A percentile compares a stretch with the other conserved stretches of the same genome.
phyloP scores from a whole-genome alignment of 1,284 basidiomycete species.

The Lentinula novae-zelandiae region DNA sequence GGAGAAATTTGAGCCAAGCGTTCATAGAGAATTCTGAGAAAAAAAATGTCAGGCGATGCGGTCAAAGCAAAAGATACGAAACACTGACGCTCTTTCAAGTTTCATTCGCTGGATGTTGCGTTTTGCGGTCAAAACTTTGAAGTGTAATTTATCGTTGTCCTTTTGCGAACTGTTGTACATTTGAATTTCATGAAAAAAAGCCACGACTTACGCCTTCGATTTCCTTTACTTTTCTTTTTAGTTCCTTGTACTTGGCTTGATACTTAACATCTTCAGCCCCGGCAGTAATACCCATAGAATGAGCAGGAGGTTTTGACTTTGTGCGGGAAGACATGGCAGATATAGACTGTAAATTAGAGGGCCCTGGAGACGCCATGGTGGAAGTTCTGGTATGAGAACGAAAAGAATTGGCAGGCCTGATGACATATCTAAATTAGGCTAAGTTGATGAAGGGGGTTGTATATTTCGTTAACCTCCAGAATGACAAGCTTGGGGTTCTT shows the following conservation, averaged over 20 bases:
- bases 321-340: constrained; percentile 35
- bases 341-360: constrained; percentile 27
- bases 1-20: constrained; percentile 59
- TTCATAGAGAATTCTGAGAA: constrained; percentile 69
- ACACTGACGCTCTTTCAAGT: constrained; percentile 82
- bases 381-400: constrained; percentile 47
- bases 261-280: constrained; percentile 88
- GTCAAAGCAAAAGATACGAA: constrained; percentile 21
- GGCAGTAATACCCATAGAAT: constrained; percentile 63
- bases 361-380: constrained; percentile 46
- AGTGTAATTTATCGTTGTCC: constrained; percentile 87
- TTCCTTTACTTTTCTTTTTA: constrained; percentile 86
- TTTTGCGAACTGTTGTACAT: constrained; percentile 25
- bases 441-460: not conserved
- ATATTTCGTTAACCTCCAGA: not conserved
- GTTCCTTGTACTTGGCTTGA: constrained; percentile 84
- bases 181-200: not conserved
- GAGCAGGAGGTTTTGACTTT: constrained; percentile 41
- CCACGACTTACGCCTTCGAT: constrained; percentile 63
- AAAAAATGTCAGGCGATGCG: constrained; percentile 20
- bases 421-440: constrained; percentile 4
- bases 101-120: constrained; percentile 86
- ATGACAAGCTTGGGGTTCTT: not conserved
- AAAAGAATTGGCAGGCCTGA: not conserved
- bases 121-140: constrained; percentile 79